Evolutionary conservation across 805 yeast genomes (phyloP).

Genomic region (Diddensiella santjacobensis): DNA sequence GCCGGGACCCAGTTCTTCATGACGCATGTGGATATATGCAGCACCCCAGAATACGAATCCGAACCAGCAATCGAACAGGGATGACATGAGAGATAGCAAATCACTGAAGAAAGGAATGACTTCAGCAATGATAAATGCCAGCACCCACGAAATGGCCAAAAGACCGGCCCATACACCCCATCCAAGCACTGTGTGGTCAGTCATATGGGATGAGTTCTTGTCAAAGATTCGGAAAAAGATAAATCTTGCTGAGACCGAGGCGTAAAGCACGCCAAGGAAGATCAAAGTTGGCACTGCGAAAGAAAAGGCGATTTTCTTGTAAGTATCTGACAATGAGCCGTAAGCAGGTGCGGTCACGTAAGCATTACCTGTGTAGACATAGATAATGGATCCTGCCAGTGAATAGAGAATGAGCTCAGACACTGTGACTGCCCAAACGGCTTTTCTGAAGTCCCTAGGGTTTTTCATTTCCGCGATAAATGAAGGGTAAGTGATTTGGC

Average conservation of each 20-base stretch:
- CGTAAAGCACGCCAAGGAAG: conserved; percentile 53
- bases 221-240: conserved; percentile 46
- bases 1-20: conserved; percentile 34
- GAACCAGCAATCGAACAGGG: conserved; percentile 63
- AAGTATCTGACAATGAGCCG: conserved; percentile 46
- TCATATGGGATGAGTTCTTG: conserved; percentile 41
- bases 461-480: conserved; percentile 57
- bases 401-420: conserved; percentile 49
- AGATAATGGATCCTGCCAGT: conserved; percentile 54
- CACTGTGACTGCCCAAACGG: conserved; percentile 47
- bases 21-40: conserved; percentile 48
- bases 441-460: conserved; percentile 57
- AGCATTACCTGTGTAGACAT: conserved; percentile 52
- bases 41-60: conserved; percentile 62
- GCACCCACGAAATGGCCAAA: conserved; percentile 44
- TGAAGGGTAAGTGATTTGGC: conserved; percentile 61
- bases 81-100: conserved; percentile 53
- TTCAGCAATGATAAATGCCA: conserved; percentile 58
- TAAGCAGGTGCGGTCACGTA: conserved; percentile 59
- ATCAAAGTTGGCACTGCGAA: conserved; percentile 58
- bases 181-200: conserved; percentile 46
- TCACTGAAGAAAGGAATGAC: conserved; percentile 64
- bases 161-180: conserved; percentile 52
- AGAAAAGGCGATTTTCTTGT: conserved; percentile 54
- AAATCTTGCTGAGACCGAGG: conserved; percentile 53